These are phyloP conservation scores for Penicillium corylophilum DNA, from an alignment of 2,329 filamentous ascomycete species.

Conservation along the genomic window DNA sequence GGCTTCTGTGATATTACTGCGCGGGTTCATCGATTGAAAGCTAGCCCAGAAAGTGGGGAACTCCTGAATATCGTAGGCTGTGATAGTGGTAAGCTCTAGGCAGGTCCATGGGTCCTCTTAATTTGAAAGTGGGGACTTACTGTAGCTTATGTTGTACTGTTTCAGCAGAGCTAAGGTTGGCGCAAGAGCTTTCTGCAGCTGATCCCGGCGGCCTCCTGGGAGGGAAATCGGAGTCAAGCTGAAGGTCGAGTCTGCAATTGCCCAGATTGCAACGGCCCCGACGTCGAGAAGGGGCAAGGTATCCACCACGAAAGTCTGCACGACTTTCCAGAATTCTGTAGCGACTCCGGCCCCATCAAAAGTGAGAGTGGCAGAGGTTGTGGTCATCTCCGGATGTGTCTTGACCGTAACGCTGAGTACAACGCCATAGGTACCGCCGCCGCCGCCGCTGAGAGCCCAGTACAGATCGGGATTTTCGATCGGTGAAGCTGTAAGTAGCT, in stretches of 20 bases:
- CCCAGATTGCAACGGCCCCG: constrained; percentile 13
- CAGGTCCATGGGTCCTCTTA: neutral
- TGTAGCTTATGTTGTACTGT: constrained; percentile 1
- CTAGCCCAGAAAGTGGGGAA: constrained; percentile 62
- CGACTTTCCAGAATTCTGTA: constrained; percentile 3
- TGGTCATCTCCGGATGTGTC: constrained; percentile 9
- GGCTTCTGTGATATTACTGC: constrained; percentile 13
- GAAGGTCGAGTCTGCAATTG: neutral
- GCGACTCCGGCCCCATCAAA: constrained; percentile 1
- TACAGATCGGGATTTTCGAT: constrained; percentile 19
- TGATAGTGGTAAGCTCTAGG: neutral
- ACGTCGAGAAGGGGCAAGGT: constrained; percentile 10
- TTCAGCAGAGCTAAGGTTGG: constrained; percentile 1
- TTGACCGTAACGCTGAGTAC: constrained; percentile 15
- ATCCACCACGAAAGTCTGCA: constrained; percentile 1
- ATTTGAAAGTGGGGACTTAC: neutral
- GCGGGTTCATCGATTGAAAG: constrained; percentile 67
- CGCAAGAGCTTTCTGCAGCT: constrained; percentile 1
- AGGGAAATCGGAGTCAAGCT: constrained; percentile 3
- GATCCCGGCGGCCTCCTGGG: constrained; percentile 2
- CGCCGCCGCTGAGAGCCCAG: constrained; percentile 25
- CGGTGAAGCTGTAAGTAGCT: constrained; percentile 14
- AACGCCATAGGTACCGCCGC: constrained; percentile 17
- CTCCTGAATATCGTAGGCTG: constrained; percentile 11
- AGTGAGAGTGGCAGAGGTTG: constrained; percentile 8